Percentiles rank a stretch among this genome's conserved stretches.
Evolutionary conservation across 164 flowering plant species (phyloP).

Genomic region (Aristolochia contorta): DNA sequence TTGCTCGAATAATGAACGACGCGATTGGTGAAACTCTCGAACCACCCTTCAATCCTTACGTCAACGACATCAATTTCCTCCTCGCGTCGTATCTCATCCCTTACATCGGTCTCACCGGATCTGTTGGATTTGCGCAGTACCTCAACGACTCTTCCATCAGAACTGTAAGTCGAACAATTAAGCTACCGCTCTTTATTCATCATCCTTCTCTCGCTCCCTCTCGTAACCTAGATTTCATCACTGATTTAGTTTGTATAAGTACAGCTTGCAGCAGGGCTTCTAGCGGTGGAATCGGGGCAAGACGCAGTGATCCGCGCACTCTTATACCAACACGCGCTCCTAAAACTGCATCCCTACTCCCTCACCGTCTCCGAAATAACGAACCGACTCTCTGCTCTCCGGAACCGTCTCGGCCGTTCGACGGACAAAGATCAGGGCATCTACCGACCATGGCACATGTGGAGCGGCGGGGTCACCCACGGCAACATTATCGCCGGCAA

Average conservation of each 20-base stretch:
- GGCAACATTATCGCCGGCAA: too few species aligned
- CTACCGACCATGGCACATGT: too few species aligned
- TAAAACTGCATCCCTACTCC: too few species aligned
- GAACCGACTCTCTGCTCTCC: too few species aligned
- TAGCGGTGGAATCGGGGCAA: constrained; percentile 80
- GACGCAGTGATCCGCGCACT: constrained; percentile 67
- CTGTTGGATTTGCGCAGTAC: constrained; percentile 43
- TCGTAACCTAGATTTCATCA: not conserved
- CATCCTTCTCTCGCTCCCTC: not conserved
- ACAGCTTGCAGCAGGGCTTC: constrained; percentile 60
- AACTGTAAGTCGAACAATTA: too few species aligned
- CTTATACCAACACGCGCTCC: constrained; percentile 26
- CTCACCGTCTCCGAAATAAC: too few species aligned
- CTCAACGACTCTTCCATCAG: constrained; percentile 16
- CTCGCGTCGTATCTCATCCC: constrained; percentile 45
- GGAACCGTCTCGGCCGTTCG: too few species aligned
- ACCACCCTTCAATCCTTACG: constrained; percentile 64
- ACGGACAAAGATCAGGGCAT: too few species aligned
- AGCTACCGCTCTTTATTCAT: too few species aligned
- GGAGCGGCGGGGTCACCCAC: too few species aligned
- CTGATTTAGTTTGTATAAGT: not conserved
- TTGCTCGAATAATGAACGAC: constrained; percentile 26
- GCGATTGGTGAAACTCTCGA: constrained; percentile 32
- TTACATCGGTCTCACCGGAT: constrained; percentile 55
- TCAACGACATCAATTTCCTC: constrained; percentile 35